Conservation (phyloP, 2,329 filamentous ascomycete species). For the Arachnomyces sp. region DNA sequence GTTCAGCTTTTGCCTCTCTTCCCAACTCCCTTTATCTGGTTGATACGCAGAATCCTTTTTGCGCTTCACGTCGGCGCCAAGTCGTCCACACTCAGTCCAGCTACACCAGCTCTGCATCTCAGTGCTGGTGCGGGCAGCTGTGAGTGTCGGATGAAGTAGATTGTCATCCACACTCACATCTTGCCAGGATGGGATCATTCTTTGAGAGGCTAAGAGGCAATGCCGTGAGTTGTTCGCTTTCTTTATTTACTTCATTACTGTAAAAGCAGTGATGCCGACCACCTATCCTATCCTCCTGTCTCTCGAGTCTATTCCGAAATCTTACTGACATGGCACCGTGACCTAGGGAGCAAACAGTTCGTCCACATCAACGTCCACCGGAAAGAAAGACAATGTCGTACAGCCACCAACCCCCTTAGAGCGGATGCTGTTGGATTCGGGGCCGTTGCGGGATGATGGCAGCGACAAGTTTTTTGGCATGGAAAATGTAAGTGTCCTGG, state of each 20-base stretch:
- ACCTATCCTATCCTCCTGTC: not conserved
- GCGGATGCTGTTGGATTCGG: conserved; percentile 74
- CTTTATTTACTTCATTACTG: conserved; percentile 10
- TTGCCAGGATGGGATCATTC: conserved; percentile 34
- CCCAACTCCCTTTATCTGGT: not conserved
- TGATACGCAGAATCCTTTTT: not conserved
- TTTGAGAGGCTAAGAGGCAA: conserved; percentile 32
- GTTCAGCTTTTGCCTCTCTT: not conserved
- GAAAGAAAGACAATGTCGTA: conserved; percentile 54
- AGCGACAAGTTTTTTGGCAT: conserved; percentile 98
- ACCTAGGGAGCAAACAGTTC: conserved; percentile 42
- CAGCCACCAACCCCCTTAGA: conserved; percentile 53
- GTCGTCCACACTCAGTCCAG: not conserved
- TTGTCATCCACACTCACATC: conserved; percentile 13
- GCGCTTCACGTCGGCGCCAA: conserved; percentile 16
- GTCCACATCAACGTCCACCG: conserved; percentile 37
- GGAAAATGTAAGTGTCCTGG: conserved; percentile 69
- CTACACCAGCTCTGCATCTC: conserved; percentile 4
- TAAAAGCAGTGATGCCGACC: not conserved
- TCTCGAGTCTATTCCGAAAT: not conserved
- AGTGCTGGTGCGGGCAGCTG: conserved; percentile 1
- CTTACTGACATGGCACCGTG: conserved; percentile 4
- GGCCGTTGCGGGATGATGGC: conserved; percentile 74
- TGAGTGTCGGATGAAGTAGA: conserved; percentile 23
- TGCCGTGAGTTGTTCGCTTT: conserved; percentile 23